Percentiles rank a stretch among this genome's conserved stretches.
phyloP scores from a whole-genome alignment of 2,329 filamentous ascomycete species.

The Dothistroma septosporum region DNA sequence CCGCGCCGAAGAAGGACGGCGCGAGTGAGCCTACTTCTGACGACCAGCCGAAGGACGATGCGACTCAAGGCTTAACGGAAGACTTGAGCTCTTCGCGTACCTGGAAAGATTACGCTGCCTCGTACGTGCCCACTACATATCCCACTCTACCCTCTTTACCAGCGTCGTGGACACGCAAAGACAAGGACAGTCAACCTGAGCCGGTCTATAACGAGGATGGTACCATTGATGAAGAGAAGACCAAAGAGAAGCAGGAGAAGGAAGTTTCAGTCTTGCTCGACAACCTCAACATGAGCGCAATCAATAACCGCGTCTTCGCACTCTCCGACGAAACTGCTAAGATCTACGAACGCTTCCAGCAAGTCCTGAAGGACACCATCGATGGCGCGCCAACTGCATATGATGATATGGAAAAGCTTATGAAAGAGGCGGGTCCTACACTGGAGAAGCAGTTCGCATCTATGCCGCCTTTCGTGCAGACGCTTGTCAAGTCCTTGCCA shows the following conservation, averaged over 20 bases:
- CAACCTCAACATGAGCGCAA: constrained; percentile 74
- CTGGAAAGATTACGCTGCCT: constrained; percentile 33
- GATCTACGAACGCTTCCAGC: constrained; percentile 76
- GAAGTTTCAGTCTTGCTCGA: constrained; percentile 79
- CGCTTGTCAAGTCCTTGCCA: constrained; percentile 78
- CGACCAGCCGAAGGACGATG: constrained; percentile 1
- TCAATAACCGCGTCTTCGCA: constrained; percentile 81
- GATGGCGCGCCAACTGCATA: constrained; percentile 93
- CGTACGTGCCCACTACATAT: constrained; percentile 21
- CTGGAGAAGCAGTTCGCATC: constrained; percentile 60
- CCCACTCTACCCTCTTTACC: constrained; percentile 22
- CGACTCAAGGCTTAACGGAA: constrained; percentile 1
- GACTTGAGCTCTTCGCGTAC: constrained; percentile 18
- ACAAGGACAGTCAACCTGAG: constrained; percentile 32
- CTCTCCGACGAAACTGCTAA: constrained; percentile 80
- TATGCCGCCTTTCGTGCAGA: constrained; percentile 76
- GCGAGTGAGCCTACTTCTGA: constrained; percentile 1
- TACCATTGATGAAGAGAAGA: constrained; percentile 36
- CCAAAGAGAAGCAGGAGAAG: constrained; percentile 54
- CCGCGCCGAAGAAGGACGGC: constrained; percentile 9
- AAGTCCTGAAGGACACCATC: constrained; percentile 85
- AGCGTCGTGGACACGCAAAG: constrained; percentile 25
- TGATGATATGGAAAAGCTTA: constrained; percentile 71
- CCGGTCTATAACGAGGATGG: constrained; percentile 38
- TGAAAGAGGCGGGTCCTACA: constrained; percentile 60